Evolutionary conservation across 176 grass and related monocot species (phyloP), one percentile per base, ranked within the genome.

Genomic region (Elymus sibiricus): DNA sequence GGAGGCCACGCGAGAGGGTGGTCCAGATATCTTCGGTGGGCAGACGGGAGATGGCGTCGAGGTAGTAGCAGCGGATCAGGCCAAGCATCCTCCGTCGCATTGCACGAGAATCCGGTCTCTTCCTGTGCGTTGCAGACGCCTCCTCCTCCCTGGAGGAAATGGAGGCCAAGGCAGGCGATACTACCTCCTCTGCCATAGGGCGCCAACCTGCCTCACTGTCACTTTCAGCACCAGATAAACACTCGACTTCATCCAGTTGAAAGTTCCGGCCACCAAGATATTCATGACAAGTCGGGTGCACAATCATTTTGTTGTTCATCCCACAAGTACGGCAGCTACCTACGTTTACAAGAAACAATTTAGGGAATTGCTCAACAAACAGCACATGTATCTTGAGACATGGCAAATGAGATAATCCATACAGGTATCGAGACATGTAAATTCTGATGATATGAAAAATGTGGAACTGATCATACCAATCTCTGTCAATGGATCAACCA

Each of bases 251-350:
- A 12, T 78, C 83, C 44, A 68, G 22, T 9, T 56, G 22, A 58
- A 86, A 85, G 6, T 78, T n/a, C 46, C 2, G 15, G 62, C 61
- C 64, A 58, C 83, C n/a, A 15, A 22, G 42, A 27, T 56, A 85
- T 14, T 85, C 62, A 11, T 78, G 3, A 69, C 68, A 78, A 19
- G 24, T 28, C 10, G 83, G 83, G 62, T 85, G 83, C n/a, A 85
- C 74, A 4, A 78, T 38, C 74, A 8, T 78, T 74, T 85, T 85
- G 12, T 53, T 85, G 44, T 69, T 85, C n/a, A 2, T 51, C 61
- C 77, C 62, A 40, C 83, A 85, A 68, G 44, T 62, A 69, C 67
- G 78, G 84, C 84, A 86, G 7, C 46, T 43, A 14, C 84, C 84
- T 66, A 1, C 7, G 6, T 26, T 38, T 37, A n/a, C 7, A 22